Evolutionary conservation across 768 basidiomycete species (phyloP), one percentile per base, ranked within the genome.

Genomic region (Neoboletus magnificus): DNA sequence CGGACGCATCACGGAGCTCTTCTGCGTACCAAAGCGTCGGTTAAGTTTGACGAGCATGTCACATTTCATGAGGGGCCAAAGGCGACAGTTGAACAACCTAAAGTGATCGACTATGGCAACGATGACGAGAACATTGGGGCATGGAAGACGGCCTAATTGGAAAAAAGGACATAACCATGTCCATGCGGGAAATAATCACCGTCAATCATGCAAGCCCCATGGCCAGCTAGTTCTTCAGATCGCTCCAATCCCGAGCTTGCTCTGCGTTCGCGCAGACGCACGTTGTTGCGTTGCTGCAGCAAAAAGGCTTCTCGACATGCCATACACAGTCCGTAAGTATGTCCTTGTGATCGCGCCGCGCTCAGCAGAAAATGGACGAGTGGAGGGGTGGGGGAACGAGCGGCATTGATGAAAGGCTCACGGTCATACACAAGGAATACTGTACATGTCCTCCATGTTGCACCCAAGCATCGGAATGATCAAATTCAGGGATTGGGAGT

Each of bases 151-250:
- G 25, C 35, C n/a, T 13, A 54, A 55, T 48, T 32, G 30, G 45
- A 48, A 53, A 53, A 49, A 27, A 43, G 23, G 45, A 49, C 44
- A 52, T 35, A 23, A 18, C 48, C 41, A 50, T 27, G 40, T 27
- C 54, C 64, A 50, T 57, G 61, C 64, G 27, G 54, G 27, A 57
- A 52, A 63, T 65, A 65, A 65, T 65, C 61, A 66, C 64, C 64
- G 64, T 63, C 44, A 57, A 60, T 51, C 61, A 62, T 55, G 35
- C 55, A 42, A 29, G 40, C 39, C n/a, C 23, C 45, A 55, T 13
- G 46, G 39, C 22, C 39, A 36, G 37, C 12, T 33, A 12, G 22
- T 39, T 50, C 41, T 25, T 32, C 16, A 50, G 50, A 63, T 64
- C 52, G 32, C 33, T 23, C 37, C 29, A 53, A 30, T 33, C 30